A percentile compares a stretch with the other conserved stretches of the same genome.
Conservation (phyloP, 2,329 filamentous ascomycete species). For the Penicillium fuscoglaucum region DNA sequence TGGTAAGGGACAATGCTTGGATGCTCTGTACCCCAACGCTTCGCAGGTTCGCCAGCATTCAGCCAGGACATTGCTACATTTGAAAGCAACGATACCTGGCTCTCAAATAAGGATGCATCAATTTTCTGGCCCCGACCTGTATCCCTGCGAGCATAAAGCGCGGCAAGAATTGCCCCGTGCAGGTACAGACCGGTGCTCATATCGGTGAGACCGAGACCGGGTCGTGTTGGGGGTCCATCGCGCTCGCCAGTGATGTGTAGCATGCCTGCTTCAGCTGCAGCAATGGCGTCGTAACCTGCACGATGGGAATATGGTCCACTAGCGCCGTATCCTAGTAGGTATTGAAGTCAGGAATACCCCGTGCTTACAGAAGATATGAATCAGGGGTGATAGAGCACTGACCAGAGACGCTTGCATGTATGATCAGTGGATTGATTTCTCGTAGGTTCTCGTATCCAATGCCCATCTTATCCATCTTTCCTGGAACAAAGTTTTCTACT, state of each 20-base stretch:
- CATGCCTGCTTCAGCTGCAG: constrained; percentile 46
- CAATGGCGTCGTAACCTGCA: constrained; percentile 51
- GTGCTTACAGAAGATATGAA: neutral
- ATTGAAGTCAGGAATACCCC: neutral
- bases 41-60: constrained; percentile 43
- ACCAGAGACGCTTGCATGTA: constrained; percentile 48
- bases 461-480: constrained; percentile 44
- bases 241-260: constrained; percentile 48
- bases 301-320: constrained; percentile 45
- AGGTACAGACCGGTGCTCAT: constrained; percentile 50
- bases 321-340: constrained; percentile 38
- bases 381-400: neutral
- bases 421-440: constrained; percentile 41
- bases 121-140: constrained; percentile 47
- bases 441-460: constrained; percentile 43
- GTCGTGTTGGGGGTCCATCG: constrained; percentile 43
- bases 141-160: constrained; percentile 40
- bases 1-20: constrained; percentile 52
- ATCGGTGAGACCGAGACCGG: constrained; percentile 48
- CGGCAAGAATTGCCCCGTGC: constrained; percentile 48
- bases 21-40: constrained; percentile 50
- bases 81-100: constrained; percentile 41
- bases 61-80: constrained; percentile 47
- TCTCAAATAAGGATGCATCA: constrained; percentile 50
- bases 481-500: constrained; percentile 49